phyloP scores from a whole-genome alignment of 768 basidiomycete species.

The Suillus occidentalis region DNA sequence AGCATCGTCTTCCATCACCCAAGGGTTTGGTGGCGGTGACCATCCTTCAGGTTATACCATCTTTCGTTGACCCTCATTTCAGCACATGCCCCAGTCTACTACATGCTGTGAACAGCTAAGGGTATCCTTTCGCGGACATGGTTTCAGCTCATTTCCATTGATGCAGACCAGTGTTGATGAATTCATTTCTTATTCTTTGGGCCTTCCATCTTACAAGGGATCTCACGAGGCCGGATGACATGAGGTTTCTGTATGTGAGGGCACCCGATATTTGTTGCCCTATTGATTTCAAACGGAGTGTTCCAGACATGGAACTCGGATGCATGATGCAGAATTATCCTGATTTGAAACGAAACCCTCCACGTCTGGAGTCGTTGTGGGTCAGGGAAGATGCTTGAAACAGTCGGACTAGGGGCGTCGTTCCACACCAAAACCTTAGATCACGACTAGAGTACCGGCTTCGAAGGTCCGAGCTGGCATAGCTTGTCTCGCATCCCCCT shows the following conservation, averaged over 20 bases:
- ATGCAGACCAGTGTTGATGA: no score
- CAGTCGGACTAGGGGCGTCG: no score
- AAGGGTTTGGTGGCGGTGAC: constrained; percentile 44
- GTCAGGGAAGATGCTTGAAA: no score
- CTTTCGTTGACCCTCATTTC: not conserved
- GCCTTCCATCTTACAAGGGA: not conserved
- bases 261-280: not conserved
- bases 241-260: not conserved
- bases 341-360: no score
- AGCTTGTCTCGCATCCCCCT: no score
- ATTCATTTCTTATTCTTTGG: no score
- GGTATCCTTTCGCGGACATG: not conserved
- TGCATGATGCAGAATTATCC: no score
- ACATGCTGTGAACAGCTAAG: not conserved
- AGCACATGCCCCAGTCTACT: constrained; percentile 26
- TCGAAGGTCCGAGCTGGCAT: no score
- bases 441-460: no score
- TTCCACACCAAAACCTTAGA: no score
- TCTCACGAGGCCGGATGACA: not conserved
- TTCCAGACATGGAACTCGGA: not conserved
- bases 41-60: not conserved
- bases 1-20: constrained; percentile 13
- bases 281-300: not conserved
- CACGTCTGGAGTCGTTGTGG: no score
- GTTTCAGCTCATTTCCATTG: not conserved